Evolutionary conservation across 1,284 basidiomycete genomes (phyloP).

Genomic region (Austroboletus niveus): DNA sequence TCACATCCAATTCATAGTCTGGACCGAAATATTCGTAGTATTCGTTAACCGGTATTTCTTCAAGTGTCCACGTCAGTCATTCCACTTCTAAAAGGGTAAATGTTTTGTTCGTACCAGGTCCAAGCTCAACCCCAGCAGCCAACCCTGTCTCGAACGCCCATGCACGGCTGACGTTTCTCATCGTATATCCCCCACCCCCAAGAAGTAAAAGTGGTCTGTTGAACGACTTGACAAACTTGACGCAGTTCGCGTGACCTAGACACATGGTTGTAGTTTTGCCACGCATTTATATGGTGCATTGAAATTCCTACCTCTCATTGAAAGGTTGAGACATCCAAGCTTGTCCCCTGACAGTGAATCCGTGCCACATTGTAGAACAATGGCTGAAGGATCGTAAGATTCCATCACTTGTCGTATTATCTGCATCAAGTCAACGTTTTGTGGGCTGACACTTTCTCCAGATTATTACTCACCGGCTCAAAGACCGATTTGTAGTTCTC

Average conservation of each 20-base stretch:
- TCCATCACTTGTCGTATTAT: slow-evolving; percentile 96
- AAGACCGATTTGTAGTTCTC: slow-evolving; percentile 96
- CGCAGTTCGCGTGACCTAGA: slow-evolving; percentile 92
- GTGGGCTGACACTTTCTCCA: not conserved
- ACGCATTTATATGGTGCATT: not conserved
- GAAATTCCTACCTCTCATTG: slow-evolving; percentile 76
- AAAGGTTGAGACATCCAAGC: slow-evolving; percentile 94
- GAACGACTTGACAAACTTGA: slow-evolving; percentile 96
- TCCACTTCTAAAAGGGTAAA: not conserved
- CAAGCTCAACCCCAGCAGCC: slow-evolving; percentile 93
- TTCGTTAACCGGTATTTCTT: slow-evolving; percentile 94
- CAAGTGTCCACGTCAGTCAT: slow-evolving; percentile 7
- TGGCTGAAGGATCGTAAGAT: slow-evolving; percentile 91
- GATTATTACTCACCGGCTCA: slow-evolving; percentile 70
- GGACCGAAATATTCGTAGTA: slow-evolving; percentile 99
- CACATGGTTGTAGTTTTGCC: slow-evolving; percentile 1
- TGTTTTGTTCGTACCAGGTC: slow-evolving; percentile 56
- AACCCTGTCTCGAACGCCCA: slow-evolving; percentile 99
- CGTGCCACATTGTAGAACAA: slow-evolving; percentile 98
- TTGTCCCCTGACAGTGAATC: slow-evolving; percentile 98
- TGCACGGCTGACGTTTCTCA: slow-evolving; percentile 94
- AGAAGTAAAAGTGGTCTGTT: slow-evolving; percentile 90
- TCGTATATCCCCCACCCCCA: slow-evolving; percentile 98
- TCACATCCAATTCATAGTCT: slow-evolving; percentile 96
- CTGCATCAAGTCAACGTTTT: slow-evolving; percentile 41